Percentiles rank a stretch among this genome's conserved stretches.
phyloP scores from a whole-genome alignment of 1,139 yeast genomes.

The Magnusiomyces ingens region DNA sequence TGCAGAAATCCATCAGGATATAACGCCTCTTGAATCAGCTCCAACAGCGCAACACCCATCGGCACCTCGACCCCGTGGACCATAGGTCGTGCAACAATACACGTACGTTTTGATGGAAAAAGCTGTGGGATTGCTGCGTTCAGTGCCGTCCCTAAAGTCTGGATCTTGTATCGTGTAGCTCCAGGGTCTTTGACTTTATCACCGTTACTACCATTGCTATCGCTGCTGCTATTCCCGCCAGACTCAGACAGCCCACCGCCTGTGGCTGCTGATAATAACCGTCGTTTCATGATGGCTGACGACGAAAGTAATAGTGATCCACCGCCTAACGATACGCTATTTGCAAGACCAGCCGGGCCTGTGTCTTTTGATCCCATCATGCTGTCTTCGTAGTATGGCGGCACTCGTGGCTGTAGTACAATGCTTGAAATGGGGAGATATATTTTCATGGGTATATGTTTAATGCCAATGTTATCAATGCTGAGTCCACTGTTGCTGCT shows the following conservation, averaged over 20 bases:
- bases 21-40: slow-evolving; percentile 48
- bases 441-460: slow-evolving; percentile 49
- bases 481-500: background rate
- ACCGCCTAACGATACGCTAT: no score
- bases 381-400: slow-evolving; percentile 22
- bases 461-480: background rate
- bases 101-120: slow-evolving; percentile 34
- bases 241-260: no score
- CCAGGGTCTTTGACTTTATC: background rate
- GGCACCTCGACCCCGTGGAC: slow-evolving; percentile 62
- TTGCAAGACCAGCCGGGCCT: no score
- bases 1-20: slow-evolving; percentile 77
- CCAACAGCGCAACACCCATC: slow-evolving; percentile 41
- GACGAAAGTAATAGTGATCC: background rate
- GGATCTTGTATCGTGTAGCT: slow-evolving; percentile 18
- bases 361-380: no score
- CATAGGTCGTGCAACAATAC: slow-evolving; percentile 40
- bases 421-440: slow-evolving; percentile 45
- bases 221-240: background rate
- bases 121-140: slow-evolving; percentile 40
- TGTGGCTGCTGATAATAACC: background rate
- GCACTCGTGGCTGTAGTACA: slow-evolving; percentile 46
- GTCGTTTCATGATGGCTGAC: background rate
- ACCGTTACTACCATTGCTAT: background rate
- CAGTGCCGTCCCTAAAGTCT: slow-evolving; percentile 41